A percentile compares a stretch with the other conserved stretches of the same genome.
These are phyloP conservation scores for Penicillium hordei DNA, from an alignment of 2,329 filamentous ascomycete genomes.

Conservation along the genomic window DNA sequence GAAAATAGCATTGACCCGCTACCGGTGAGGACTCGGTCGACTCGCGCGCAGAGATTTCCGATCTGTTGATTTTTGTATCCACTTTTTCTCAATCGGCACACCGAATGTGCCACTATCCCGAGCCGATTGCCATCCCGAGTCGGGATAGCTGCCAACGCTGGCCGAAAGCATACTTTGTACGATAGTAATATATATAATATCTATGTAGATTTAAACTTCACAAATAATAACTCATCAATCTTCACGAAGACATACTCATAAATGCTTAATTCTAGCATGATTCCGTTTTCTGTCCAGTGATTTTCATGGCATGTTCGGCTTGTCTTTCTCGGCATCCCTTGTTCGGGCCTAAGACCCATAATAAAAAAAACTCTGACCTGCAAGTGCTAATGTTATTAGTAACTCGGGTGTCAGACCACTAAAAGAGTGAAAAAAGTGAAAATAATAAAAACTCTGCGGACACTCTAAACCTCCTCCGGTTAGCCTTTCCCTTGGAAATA, in stretches of 20 bases:
- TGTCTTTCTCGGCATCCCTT: conserved; percentile 8
- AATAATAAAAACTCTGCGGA: not conserved
- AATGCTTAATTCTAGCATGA: not conserved
- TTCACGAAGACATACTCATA: not conserved
- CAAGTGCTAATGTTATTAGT: not conserved
- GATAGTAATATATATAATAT: not conserved
- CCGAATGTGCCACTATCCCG: conserved; percentile 21
- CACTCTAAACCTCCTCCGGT: not conserved
- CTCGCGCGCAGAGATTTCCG: conserved; percentile 21
- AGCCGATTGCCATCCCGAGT: conserved; percentile 11
- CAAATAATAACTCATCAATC: no score
- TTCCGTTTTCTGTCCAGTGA: not conserved
- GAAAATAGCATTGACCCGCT: conserved; percentile 13
- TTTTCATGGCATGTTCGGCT: not conserved
- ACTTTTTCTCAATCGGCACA: conserved; percentile 26
- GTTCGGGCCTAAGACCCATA: conserved; percentile 10
- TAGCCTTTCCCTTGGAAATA: not conserved
- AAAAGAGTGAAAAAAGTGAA: not conserved
- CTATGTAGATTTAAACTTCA: not conserved
- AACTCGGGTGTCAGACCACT: conserved; percentile 7
- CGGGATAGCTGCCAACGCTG: conserved; percentile 11
- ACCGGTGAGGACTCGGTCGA: conserved; percentile 21
- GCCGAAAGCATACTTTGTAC: not conserved
- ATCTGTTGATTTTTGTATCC: conserved; percentile 18
- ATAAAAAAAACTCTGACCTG: conserved; percentile 11